These are phyloP conservation scores for Calvatia gigantea DNA, from an alignment of 768 basidiomycete genomes.

Conservation along the genomic window DNA sequence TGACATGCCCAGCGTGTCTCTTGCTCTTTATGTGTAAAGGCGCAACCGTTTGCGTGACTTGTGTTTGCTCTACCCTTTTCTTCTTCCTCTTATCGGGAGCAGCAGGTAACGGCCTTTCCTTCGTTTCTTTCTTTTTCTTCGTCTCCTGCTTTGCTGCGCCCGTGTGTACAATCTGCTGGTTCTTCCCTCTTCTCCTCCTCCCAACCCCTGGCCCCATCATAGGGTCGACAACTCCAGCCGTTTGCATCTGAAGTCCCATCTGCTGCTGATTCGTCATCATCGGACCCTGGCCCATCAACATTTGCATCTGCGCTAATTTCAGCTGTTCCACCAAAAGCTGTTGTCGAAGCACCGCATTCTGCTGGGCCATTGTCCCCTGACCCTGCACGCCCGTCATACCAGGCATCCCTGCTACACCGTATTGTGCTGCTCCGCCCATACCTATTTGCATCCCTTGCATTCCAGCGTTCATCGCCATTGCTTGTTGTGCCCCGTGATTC, in stretches of 20 bases:
- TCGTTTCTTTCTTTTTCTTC: neutral
- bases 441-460: slow-evolving; percentile 15
- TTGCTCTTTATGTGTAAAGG: neutral
- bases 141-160: neutral
- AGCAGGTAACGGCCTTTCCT: slow-evolving; percentile 2
- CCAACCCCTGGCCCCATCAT: neutral
- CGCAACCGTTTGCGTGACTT: neutral
- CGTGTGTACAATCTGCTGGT: neutral
- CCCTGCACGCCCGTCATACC: neutral
- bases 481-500: slow-evolving; percentile 15
- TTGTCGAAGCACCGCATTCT: no score
- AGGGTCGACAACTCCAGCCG: neutral
- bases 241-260: slow-evolving; percentile 9
- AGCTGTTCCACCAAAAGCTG: slow-evolving; percentile 1
- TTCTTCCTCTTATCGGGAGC: slow-evolving; percentile 2
- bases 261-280: slow-evolving; percentile 12
- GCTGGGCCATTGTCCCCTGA: neutral
- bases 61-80: neutral
- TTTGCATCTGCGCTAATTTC: slow-evolving; percentile 11
- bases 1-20: no score
- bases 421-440: no score
- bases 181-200: neutral
- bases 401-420: neutral
- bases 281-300: slow-evolving; percentile 7
- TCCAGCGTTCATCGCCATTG: slow-evolving; percentile 19